phyloP scores from a whole-genome alignment of 225 moss, liverwort and hornwort genomes.

The Ulota crispa region DNA sequence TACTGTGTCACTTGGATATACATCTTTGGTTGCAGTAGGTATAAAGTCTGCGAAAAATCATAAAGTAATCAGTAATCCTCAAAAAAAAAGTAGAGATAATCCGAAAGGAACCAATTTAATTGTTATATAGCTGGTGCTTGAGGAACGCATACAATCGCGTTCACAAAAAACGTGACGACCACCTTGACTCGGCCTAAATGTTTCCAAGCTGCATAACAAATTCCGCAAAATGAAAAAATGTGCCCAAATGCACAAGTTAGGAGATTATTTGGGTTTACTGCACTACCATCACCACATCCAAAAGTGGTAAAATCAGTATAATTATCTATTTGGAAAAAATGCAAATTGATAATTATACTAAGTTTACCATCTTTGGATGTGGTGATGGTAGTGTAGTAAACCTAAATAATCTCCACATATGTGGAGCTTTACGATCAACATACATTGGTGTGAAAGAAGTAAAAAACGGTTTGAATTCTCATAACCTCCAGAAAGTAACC shows the following conservation, averaged over 20 bases:
- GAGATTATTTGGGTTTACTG: no score
- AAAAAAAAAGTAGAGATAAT: not conserved
- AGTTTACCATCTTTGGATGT: no score
- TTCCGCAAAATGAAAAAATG: not conserved
- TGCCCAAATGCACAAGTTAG: not conserved
- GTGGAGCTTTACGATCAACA: conserved; percentile 15
- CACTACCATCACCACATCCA: no score
- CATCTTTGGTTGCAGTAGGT: conserved; percentile 77
- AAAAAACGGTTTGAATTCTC: conserved; percentile 64
- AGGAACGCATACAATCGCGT: not conserved
- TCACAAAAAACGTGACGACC: not conserved
- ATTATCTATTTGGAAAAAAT: no score
- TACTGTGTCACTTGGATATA: conserved; percentile 78
- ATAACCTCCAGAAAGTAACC: conserved; percentile 97
- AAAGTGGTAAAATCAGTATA: no score
- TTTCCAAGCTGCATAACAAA: not conserved
- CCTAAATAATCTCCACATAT: no score
- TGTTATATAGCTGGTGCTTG: not conserved
- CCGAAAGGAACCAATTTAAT: not conserved
- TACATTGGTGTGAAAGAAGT: conserved; percentile 74
- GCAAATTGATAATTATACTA: no score
- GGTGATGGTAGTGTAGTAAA: no score
- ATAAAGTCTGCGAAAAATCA: conserved; percentile 49
- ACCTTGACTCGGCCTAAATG: not conserved
- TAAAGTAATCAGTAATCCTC: conserved; percentile 14